Conservation (phyloP, 2,329 filamentous ascomycete species). For the Paecilomyces niveus region DNA sequence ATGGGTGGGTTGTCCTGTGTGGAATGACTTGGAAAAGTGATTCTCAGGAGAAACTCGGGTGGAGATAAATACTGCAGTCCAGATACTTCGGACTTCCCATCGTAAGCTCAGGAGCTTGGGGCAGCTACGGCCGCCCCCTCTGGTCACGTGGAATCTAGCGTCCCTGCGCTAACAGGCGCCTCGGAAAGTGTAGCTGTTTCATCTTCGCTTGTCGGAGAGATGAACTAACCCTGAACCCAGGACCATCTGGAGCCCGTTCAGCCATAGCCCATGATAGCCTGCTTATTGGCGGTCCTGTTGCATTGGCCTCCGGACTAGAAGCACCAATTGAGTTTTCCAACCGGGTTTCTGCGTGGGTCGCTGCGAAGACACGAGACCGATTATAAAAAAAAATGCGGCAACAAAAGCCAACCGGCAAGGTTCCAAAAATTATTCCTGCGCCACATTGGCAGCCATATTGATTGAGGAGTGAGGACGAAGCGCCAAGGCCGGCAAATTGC, state of each 20-base stretch:
- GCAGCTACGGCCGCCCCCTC: background rate
- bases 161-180: background rate
- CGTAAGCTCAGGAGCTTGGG: background rate
- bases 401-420: background rate
- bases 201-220: background rate
- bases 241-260: background rate
- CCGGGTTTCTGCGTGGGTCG: background rate
- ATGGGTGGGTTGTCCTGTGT: background rate
- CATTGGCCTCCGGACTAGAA: background rate
- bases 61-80: background rate
- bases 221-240: background rate
- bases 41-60: background rate
- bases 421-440: background rate
- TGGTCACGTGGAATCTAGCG: constrained; percentile 5
- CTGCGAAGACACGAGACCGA: background rate
- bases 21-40: background rate
- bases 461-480: background rate
- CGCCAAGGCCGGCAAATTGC: background rate
- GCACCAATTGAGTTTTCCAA: background rate
- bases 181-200: background rate
- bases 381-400: background rate
- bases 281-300: background rate
- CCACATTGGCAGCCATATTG: background rate
- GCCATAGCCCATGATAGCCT: background rate
- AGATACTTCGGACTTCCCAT: background rate